These are phyloP conservation scores for Cutaneotrichosporon arboriforme DNA, from an alignment of 1,284 basidiomycete genomes.

Conservation along the genomic window DNA sequence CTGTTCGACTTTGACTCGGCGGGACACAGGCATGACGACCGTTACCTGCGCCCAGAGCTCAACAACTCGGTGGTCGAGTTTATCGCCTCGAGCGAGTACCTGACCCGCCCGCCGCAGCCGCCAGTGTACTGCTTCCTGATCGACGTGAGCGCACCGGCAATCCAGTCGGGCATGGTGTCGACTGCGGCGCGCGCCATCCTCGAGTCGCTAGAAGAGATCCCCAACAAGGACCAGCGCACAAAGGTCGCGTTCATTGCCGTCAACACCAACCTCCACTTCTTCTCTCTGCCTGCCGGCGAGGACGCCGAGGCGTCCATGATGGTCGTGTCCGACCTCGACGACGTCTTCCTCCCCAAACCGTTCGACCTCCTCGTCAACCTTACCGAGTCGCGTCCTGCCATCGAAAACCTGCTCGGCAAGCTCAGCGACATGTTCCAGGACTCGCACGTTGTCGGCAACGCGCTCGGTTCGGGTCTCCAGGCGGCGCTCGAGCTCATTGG, in stretches of 20 bases:
- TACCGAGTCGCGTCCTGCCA: constrained; percentile 70
- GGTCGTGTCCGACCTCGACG: constrained; percentile 92
- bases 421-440: constrained; percentile 97
- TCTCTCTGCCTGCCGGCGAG: constrained; percentile 74
- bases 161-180: constrained; percentile 95
- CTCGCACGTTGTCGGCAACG: constrained; percentile 82
- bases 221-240: constrained; percentile 88
- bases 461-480: constrained; percentile 91
- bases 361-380: constrained; percentile 92
- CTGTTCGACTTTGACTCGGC: constrained; percentile 97
- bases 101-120: constrained; percentile 95
- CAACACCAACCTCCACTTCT: constrained; percentile 92
- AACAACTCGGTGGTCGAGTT: constrained; percentile 93
- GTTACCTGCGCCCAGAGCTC: constrained; percentile 89
- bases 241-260: constrained; percentile 91
- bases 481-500: constrained; percentile 93
- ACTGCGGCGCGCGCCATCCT: constrained; percentile 93
- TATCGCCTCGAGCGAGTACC: constrained; percentile 97
- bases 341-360: constrained; percentile 96
- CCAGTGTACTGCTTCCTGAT: constrained; percentile 96
- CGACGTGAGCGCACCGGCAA: constrained; percentile 87
- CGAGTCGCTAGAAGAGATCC: constrained; percentile 90
- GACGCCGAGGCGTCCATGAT: constrained; percentile 84
- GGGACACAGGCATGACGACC: constrained; percentile 88
- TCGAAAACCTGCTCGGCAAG: constrained; percentile 75